Conservation (phyloP, 768 basidiomycete species). For the Dioszegia crocea region DNA sequence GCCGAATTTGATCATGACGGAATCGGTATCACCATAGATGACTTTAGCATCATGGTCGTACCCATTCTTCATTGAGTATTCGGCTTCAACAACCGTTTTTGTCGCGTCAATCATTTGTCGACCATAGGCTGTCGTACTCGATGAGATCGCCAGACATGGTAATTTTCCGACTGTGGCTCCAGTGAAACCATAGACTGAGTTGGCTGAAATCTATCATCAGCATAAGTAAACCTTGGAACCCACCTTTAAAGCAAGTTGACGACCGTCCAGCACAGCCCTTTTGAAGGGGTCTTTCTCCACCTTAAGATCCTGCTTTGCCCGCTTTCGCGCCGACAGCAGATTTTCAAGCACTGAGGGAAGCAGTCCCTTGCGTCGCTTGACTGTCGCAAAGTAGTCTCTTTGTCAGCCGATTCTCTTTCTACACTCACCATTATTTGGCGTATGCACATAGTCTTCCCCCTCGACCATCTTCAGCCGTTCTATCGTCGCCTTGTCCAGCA, state of each 20-base stretch:
- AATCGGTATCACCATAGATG: conserved; percentile 98
- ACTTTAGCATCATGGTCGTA: conserved; percentile 82
- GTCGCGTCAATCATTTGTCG: conserved; percentile 99
- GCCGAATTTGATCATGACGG: conserved; percentile 97
- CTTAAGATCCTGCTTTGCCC: conserved; percentile 92
- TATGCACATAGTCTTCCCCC: conserved; percentile 86
- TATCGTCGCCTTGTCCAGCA: conserved; percentile 75
- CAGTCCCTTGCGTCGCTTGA: conserved; percentile 73
- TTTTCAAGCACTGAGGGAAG: conserved; percentile 90
- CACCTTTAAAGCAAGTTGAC: conserved; percentile 93
- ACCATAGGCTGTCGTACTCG: conserved; percentile 90
- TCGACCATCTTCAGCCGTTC: conserved; percentile 72
- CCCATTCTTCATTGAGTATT: conserved; percentile 80
- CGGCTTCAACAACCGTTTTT: conserved; percentile 83
- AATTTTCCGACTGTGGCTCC: conserved; percentile 96
- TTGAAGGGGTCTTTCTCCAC: conserved; percentile 96
- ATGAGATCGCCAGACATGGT: conserved; percentile 92
- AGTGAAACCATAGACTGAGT: conserved; percentile 98
- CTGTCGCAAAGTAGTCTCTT: conserved; percentile 77
- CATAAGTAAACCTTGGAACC: conserved; percentile 3
- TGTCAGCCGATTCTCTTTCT: not conserved
- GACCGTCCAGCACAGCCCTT: conserved; percentile 92
- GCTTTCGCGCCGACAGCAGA: conserved; percentile 85
- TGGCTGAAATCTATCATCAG: conserved; percentile 79
- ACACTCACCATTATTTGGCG: conserved; percentile 82